Evolutionary conservation across 2,329 filamentous ascomycete genomes (phyloP).

Genomic region (Ophiocordyceps camponoti-floridani): DNA sequence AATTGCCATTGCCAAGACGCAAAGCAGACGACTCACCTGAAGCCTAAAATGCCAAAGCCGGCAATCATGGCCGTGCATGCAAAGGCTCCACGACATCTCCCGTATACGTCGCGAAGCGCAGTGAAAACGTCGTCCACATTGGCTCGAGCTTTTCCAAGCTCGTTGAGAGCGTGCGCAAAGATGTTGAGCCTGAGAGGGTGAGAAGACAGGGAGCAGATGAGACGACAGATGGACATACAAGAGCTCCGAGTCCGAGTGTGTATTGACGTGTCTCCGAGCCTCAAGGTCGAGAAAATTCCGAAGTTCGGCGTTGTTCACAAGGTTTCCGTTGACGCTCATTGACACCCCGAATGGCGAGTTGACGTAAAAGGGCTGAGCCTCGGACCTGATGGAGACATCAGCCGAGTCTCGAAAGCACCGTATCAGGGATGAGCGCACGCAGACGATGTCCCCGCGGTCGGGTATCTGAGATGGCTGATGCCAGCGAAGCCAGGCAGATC

Average conservation of each 20-base stretch:
- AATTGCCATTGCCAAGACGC: not conserved
- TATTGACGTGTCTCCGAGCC: constrained; percentile 76
- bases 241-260: constrained; percentile 65
- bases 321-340: constrained; percentile 50
- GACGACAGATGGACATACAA: not conserved
- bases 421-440: constrained; percentile 11
- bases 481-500: constrained; percentile 55
- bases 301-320: constrained; percentile 59
- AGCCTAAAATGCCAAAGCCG: constrained; percentile 63
- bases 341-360: constrained; percentile 70
- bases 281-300: constrained; percentile 56
- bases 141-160: constrained; percentile 65
- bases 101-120: constrained; percentile 54
- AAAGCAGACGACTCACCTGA: constrained; percentile 24
- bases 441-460: constrained; percentile 64
- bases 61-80: constrained; percentile 71
- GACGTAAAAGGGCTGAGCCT: constrained; percentile 81
- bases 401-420: constrained; percentile 1
- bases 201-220: not conserved
- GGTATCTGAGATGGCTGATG: constrained; percentile 72
- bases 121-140: constrained; percentile 64
- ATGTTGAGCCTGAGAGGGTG: constrained; percentile 45
- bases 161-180: constrained; percentile 65
- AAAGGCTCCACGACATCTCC: constrained; percentile 55
- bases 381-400: constrained; percentile 20